phyloP scores from a whole-genome alignment of 2,329 filamentous ascomycete genomes.

The Claviceps lovelessii region DNA sequence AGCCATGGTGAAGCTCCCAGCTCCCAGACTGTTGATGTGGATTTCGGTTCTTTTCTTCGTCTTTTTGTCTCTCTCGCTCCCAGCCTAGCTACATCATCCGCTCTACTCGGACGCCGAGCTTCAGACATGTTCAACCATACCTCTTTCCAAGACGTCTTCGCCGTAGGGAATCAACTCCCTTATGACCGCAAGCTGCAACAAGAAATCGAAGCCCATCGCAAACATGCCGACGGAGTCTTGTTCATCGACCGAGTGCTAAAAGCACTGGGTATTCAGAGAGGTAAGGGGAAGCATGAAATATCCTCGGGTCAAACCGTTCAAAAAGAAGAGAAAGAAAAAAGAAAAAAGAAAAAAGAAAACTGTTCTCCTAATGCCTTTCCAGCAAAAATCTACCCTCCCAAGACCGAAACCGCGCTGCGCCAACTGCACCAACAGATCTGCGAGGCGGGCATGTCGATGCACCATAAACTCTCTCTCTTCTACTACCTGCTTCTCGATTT shows the following conservation, averaged over 20 bases:
- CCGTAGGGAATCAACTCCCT: constrained; percentile 40
- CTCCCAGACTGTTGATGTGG: neutral
- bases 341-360: too few species aligned
- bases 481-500: constrained; percentile 75
- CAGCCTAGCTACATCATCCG: neutral
- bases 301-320: neutral
- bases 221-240: constrained; percentile 51
- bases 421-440: constrained; percentile 58
- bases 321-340: neutral
- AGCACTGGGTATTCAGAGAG: constrained; percentile 53
- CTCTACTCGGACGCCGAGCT: neutral
- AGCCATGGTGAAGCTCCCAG: neutral
- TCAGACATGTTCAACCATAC: constrained; percentile 46
- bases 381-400: constrained; percentile 60
- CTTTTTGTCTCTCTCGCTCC: neutral
- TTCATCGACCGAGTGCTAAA: constrained; percentile 70
- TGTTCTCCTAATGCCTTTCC: neutral
- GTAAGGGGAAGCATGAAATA: constrained; percentile 24
- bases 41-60: neutral
- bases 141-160: constrained; percentile 56
- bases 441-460: constrained; percentile 46
- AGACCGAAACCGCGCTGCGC: constrained; percentile 50
- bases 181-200: constrained; percentile 48
- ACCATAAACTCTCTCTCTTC: constrained; percentile 69
- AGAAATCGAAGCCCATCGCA: constrained; percentile 52